Conservation (phyloP, 495 filamentous ascomycete species). For the Penicillium atrosanguineum region DNA sequence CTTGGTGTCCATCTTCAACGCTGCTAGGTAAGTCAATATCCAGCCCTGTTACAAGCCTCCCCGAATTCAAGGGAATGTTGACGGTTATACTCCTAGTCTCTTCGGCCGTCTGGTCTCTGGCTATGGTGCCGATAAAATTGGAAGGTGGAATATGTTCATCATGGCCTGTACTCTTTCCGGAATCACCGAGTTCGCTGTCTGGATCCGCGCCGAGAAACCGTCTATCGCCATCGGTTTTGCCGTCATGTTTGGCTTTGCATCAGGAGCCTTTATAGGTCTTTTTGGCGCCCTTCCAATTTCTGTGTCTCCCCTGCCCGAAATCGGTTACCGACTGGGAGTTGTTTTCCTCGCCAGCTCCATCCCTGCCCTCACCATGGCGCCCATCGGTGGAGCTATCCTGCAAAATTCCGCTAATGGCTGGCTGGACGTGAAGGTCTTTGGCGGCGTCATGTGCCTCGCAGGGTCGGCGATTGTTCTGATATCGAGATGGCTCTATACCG, state of each 20-base stretch:
- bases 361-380: conserved; percentile 53
- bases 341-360: conserved; percentile 42
- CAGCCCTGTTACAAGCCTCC: not conserved
- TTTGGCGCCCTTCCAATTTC: conserved; percentile 26
- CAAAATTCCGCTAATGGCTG: not conserved
- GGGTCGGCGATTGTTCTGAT: no score
- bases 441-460: no score
- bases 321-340: conserved; percentile 18
- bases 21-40: conserved; percentile 19
- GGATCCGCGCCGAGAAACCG: conserved; percentile 25
- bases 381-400: conserved; percentile 55
- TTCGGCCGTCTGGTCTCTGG: conserved; percentile 34
- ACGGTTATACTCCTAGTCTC: conserved; percentile 4
- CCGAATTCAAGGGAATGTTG: conserved; percentile 7
- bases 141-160: conserved; percentile 34
- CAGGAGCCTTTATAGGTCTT: conserved; percentile 30
- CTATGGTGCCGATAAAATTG: conserved; percentile 27
- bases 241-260: conserved; percentile 31
- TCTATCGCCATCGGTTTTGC: conserved; percentile 28
- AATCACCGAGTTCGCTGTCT: conserved; percentile 31
- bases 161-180: conserved; percentile 20
- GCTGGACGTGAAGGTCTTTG: no score
- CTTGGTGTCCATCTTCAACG: conserved; percentile 33
- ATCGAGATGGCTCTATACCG: no score
- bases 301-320: conserved; percentile 23